phyloP scores from a whole-genome alignment of 192 early-diverging fungal species.

The Oehlia diaphana region DNA sequence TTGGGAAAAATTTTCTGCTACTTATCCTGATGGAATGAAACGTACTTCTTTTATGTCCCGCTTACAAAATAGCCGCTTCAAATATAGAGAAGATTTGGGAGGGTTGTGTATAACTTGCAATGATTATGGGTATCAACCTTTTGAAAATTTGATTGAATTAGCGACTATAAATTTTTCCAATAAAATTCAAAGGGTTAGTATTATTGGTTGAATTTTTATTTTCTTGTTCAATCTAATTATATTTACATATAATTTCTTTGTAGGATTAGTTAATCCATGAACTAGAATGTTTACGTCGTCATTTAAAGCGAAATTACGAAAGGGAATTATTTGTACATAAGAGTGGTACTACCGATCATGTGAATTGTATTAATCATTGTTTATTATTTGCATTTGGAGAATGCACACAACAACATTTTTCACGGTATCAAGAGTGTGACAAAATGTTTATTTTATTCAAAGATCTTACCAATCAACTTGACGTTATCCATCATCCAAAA shows the following conservation, averaged over 20 bases:
- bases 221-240: no score
- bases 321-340: background rate
- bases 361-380: background rate
- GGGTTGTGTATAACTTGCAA: background rate
- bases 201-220: no score
- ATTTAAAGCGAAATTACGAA: background rate
- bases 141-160: background rate
- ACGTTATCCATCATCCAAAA: background rate
- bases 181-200: background rate
- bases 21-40: conserved; percentile 1
- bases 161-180: background rate
- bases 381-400: conserved; percentile 4
- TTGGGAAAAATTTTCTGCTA: conserved; percentile 6
- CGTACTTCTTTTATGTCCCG: background rate
- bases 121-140: background rate
- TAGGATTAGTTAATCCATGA: background rate
- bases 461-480: background rate
- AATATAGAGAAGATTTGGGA: background rate
- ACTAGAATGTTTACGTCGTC: background rate
- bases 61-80: background rate
- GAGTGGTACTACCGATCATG: background rate
- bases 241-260: background rate
- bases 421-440: background rate
- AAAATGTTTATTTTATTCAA: background rate
- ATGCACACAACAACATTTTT: conserved; percentile 1